A percentile compares a stretch with the other conserved stretches of the same genome.
Evolutionary conservation across 202 grass and related monocot species (phyloP).

Genomic region (Bolboschoenoplectus hybrid): DNA sequence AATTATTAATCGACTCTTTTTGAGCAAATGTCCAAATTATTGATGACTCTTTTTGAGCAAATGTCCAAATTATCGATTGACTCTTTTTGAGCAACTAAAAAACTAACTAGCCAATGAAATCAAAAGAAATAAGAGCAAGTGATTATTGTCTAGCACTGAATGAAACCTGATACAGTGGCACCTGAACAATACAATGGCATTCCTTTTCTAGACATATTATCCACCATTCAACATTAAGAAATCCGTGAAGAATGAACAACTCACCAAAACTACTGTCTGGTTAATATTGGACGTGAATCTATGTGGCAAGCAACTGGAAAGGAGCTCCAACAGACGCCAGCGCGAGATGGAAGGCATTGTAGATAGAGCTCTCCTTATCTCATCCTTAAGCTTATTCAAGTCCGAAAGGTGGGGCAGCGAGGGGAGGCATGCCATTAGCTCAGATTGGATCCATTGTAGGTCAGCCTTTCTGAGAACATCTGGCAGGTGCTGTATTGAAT

Average conservation of each 20-base stretch:
- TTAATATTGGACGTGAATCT: slow-evolving; percentile 59
- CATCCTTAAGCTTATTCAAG: slow-evolving; percentile 76
- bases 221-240: not conserved
- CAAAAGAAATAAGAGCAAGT: slow-evolving; percentile 15
- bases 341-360: slow-evolving; percentile 64
- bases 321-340: slow-evolving; percentile 76
- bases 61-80: not conserved
- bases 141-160: not conserved
- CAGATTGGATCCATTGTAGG: slow-evolving; percentile 75
- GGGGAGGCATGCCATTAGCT: slow-evolving; percentile 78
- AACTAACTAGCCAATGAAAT: not conserved
- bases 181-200: not conserved
- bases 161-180: not conserved
- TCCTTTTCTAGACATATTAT: not conserved
- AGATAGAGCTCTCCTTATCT: slow-evolving; percentile 69
- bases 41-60: not conserved
- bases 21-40: not conserved
- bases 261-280: slow-evolving; percentile 68
- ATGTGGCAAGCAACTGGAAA: slow-evolving; percentile 67
- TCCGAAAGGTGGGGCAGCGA: slow-evolving; percentile 75
- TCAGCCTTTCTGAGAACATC: slow-evolving; percentile 78
- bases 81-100: not conserved
- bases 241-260: slow-evolving; percentile 29
- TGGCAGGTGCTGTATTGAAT: slow-evolving; percentile 70
- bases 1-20: not conserved